Evolutionary conservation across 2,329 filamentous ascomycete species (phyloP), one percentile per base, ranked within the genome.

Genomic region (Monilinia fructicola): DNA sequence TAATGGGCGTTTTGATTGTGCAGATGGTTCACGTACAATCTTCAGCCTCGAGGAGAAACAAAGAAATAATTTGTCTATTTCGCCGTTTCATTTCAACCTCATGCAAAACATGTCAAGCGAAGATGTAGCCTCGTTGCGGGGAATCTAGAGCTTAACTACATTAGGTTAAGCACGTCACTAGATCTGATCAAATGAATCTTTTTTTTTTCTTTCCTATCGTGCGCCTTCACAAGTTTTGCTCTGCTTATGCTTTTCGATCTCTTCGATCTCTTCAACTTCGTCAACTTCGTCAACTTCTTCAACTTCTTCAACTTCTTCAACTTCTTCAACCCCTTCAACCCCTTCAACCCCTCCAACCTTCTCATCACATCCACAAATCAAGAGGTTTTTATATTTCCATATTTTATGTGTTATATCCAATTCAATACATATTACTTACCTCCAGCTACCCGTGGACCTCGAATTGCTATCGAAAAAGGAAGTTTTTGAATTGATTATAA

Each of bases 11-110:
- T 59, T 35, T n/a, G 35, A 50, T 65, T 35, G 31, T 35, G 31
- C 31, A 35, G 31, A 40, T 31, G 55, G 35, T 21, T 54, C 35
- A 40, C 31, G 7, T 9, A 14, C 48, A 54, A 56, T 40, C 61
- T 62, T 50, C 65, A 68, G 64, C 67, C 67, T 68, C 50, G 67
- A 55, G 50, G 59, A 67, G 64, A 54, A 61, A 54, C 18, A 61
- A 42, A 4, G 18, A 7, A 46, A 46, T 2, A 21, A 21, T 21
- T 46, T 46, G 44, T 44, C 53, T 61, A 56, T 23, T 40, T 18
- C 26, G n/a, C n/a, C n/a, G n/a, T n/a, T n/a, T n/a, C n/a, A n/a
- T n/a, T 31, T 10, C 31, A 35, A 64, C 46, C 68, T 69, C 40
- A 64, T 64, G 62, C 62, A 58, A 18, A 64, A 48, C 28, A 40